Evolutionary conservation across 192 early-diverging fungal genomes (phyloP), one percentile per base, ranked within the genome.

Genomic region (Umbelopsis ramanniana): DNA sequence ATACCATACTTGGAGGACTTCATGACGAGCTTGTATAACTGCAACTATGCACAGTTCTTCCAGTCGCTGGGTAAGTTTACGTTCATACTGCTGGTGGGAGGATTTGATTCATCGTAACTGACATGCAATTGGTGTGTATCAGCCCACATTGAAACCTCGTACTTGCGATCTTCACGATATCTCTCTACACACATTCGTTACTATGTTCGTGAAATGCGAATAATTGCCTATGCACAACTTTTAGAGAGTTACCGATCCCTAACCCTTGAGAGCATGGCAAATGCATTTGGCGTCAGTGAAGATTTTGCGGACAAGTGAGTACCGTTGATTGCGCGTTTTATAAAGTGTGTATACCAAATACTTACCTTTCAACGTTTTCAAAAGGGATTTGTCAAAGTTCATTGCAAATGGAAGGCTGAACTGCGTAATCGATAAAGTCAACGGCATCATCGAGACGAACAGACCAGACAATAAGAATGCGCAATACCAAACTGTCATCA

Each of bases 341-440:
- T 48, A 53, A 17, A 48, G 55, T 33, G 14, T 35, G 3, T 3
- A 29, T 29, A 3, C 29, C 1, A 29, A 33, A 45, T 47, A n/a
- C 45, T 23, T 17, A n/a, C 7, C 24, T 55, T 53, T 48, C 24
- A 15, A 29, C 29, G 29, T 29, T 2, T 29, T 29, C n/a, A 29
- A 29, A 67, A 94, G 92, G 76, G 98, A 99, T 79, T 82, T 99
- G 67, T 92, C 94, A 55, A 91, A 91, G 68, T 98, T 97, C 80
- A 96, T 98, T 79, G 94, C 96, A 21, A 92, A 95, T 14, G 96
- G 96, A 14, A 93, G 98, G 40, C 84, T 99, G 47, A 97, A 99
- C 84, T 97, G 95, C 71, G 96, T 97, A 14, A 98, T 99, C 82
- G 98, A 99, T 83, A 99, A 99, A 82, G 98, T 99, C 12, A 93